phyloP scores from a whole-genome alignment of 805 yeast species.

The Lipomyces orientalis region DNA sequence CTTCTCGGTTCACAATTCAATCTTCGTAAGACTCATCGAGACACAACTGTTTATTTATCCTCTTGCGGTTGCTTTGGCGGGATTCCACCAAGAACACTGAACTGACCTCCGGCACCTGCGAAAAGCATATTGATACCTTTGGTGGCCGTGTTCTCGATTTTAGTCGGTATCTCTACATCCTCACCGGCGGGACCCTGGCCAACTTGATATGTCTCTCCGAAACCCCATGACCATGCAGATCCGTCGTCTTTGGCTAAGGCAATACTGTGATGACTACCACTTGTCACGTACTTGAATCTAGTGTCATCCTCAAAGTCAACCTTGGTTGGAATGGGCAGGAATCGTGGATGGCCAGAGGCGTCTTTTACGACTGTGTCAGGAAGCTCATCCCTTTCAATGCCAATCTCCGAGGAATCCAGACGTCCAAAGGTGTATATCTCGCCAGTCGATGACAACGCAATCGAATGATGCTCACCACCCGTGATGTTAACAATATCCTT shows the following conservation, averaged over 20 bases:
- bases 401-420: slow-evolving; percentile 91
- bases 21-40: neutral
- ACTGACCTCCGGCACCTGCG: slow-evolving; percentile 97
- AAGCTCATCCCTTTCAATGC: slow-evolving; percentile 67
- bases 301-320: slow-evolving; percentile 49
- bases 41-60: neutral
- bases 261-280: slow-evolving; percentile 91
- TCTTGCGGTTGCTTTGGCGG: slow-evolving; percentile 22
- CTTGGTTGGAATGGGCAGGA: slow-evolving; percentile 83
- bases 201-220: slow-evolving; percentile 94
- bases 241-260: slow-evolving; percentile 82
- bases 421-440: slow-evolving; percentile 86
- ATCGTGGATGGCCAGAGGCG: slow-evolving; percentile 73
- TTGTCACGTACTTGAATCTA: slow-evolving; percentile 56
- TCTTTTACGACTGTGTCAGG: slow-evolving; percentile 80
- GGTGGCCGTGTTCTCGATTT: slow-evolving; percentile 93
- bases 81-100: slow-evolving; percentile 84
- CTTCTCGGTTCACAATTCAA: neutral
- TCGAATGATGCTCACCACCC: slow-evolving; percentile 94
- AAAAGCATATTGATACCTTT: slow-evolving; percentile 70
- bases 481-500: slow-evolving; percentile 66
- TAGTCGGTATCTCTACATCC: slow-evolving; percentile 85
- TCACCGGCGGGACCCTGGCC: slow-evolving; percentile 91
- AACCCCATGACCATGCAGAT: slow-evolving; percentile 93
- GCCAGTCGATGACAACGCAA: slow-evolving; percentile 76